Evolutionary conservation across 768 basidiomycete genomes (phyloP).

Genomic region (Multifurca ochricompacta): DNA sequence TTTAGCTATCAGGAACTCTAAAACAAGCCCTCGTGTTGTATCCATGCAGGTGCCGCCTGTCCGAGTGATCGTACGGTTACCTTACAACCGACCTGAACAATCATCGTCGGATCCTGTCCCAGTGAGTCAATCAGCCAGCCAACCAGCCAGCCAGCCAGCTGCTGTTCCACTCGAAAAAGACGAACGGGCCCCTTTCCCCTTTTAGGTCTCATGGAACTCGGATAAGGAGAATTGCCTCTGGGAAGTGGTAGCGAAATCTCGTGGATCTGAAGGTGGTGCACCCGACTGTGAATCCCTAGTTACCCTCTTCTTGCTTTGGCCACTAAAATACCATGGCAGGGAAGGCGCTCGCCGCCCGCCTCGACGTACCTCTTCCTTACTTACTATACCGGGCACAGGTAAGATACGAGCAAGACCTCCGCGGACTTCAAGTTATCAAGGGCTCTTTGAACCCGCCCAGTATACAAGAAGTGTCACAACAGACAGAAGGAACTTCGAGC

Average conservation of each 20-base stretch:
- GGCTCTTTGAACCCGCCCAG: constrained; percentile 48
- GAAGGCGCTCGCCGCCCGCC: constrained; percentile 75
- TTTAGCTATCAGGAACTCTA: not conserved
- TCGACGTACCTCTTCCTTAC: constrained; percentile 78
- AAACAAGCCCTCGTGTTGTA: not conserved
- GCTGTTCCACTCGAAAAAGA: not conserved
- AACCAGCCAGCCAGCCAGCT: constrained; percentile 29
- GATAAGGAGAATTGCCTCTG: constrained; percentile 82
- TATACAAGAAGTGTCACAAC: constrained; percentile 29
- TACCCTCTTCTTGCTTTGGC: not conserved
- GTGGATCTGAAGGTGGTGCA: constrained; percentile 61
- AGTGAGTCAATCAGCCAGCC: constrained; percentile 37
- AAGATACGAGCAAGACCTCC: constrained; percentile 78
- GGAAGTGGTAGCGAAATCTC: constrained; percentile 78
- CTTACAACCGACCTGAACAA: constrained; percentile 69
- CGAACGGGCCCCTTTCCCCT: not conserved
- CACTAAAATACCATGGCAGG: constrained; percentile 35
- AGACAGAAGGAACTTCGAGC: constrained; percentile 1
- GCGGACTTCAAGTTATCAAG: constrained; percentile 64
- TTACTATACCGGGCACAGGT: constrained; percentile 78
- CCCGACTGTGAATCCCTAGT: constrained; percentile 60
- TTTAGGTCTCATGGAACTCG: constrained; percentile 74
- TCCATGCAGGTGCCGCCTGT: constrained; percentile 15
- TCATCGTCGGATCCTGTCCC: constrained; percentile 57
- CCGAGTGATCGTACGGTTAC: constrained; percentile 69